Evolutionary conservation across 2,329 filamentous ascomycete species (phyloP), one percentile per base, ranked within the genome.

Genomic region (Penicillium sp.): DNA sequence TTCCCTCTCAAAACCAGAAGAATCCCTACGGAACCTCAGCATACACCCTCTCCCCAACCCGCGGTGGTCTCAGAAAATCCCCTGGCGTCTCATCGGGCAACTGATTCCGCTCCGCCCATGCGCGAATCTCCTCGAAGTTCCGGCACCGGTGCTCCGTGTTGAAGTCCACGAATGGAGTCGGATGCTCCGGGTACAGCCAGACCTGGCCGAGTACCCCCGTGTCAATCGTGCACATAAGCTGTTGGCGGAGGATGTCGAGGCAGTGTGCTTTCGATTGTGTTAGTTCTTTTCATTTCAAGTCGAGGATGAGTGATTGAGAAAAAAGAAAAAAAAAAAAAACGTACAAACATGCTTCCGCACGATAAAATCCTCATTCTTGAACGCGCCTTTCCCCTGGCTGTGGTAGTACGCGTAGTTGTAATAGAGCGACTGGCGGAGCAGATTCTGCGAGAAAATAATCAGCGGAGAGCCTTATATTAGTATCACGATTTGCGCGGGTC

Each of bases 211-310:
- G 78, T 0, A 89, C 81, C 1, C 82, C 86, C 3, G 85, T 83
- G 66, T 89, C 87, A 21, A 84, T 78, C 30, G 83, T 85, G 73
- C 87, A 89, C 85, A 88, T 88, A 15, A 89, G 78, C 17, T 87
- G 84, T 69, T 89, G 86, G 1, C 86, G 83, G 49, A 89, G 62
- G 3, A 84, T 85, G 64, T 89, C 87, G 35, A 89, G 76, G 62
- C 87, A 89, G 63, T 89, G 86, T 5, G 83, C 81, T 84, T 53
- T 2, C 9, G 23, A 21, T 47, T 50, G 0, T 26, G 19, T 41
- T 21, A 26, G 41, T 17, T 23, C 23, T 38, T 17, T 8, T 23
- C 23, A 1, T 23, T 2, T 11, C 9, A 17, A 38, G 2, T 13
- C 21, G 48, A 9, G 17, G 3, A 26, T 19, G n/a, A 13, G 13